phyloP scores from a whole-genome alignment of 2,329 filamentous ascomycete genomes.

The Cadophora gregata region DNA sequence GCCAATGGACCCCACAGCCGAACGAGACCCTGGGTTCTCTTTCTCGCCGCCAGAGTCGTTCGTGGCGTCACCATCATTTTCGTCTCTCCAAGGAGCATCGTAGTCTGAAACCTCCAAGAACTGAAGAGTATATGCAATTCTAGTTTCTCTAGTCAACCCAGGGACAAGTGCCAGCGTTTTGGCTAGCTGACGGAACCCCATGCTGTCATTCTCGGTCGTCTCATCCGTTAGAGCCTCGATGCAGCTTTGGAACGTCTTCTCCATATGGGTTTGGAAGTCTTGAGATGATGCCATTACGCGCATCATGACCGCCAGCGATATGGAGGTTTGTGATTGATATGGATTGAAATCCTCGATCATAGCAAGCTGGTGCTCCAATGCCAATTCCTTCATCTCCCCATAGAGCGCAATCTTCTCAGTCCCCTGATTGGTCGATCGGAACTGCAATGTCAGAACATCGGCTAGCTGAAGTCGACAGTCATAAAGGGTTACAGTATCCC shows the following conservation, averaged over 20 bases:
- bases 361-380: neutral
- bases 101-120: neutral
- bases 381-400: constrained; percentile 24
- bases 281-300: constrained; percentile 27
- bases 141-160: constrained; percentile 33
- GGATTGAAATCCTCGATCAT: constrained; percentile 20
- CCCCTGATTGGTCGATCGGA: constrained; percentile 10
- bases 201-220: constrained; percentile 32
- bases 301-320: constrained; percentile 33
- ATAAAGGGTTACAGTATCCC: neutral
- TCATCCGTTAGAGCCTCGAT: constrained; percentile 29
- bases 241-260: constrained; percentile 30
- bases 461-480: neutral
- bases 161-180: constrained; percentile 31
- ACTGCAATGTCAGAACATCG: constrained; percentile 5
- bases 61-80: neutral
- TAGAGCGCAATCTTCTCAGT: constrained; percentile 15
- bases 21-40: neutral
- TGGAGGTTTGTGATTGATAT: constrained; percentile 20
- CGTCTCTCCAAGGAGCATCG: neutral
- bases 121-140: constrained; percentile 30
- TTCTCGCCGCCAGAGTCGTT: neutral
- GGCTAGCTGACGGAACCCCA: constrained; percentile 30
- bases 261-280: constrained; percentile 32
- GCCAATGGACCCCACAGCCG: neutral